Conservation (phyloP, 225 moss, liverwort and hornwort genomes). For the Bryum argenteum region DNA sequence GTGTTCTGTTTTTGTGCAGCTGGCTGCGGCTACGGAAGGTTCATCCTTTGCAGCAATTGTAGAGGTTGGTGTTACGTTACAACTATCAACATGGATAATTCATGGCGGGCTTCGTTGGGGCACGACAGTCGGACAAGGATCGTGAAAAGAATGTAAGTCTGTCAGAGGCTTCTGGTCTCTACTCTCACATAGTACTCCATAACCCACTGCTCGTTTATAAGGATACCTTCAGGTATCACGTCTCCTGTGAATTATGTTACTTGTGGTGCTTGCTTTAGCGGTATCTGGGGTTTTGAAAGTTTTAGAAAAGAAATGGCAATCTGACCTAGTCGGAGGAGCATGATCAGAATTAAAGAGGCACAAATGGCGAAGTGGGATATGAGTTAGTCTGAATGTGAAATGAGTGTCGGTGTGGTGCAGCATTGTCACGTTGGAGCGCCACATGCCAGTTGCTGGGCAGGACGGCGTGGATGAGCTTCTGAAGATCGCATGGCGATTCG, state of each 20-base stretch:
- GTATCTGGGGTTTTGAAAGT: neutral
- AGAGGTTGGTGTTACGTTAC: no score
- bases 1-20: no score
- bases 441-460: constrained; percentile 58
- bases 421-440: constrained; percentile 63
- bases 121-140: constrained; percentile 50
- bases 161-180: neutral
- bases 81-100: no score
- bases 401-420: constrained; percentile 32
- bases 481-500: constrained; percentile 65
- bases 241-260: neutral
- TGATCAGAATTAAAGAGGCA: neutral
- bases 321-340: constrained; percentile 2
- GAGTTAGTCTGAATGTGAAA: no score
- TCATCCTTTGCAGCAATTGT: no score
- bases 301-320: neutral
- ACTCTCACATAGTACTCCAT: neutral
- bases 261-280: neutral
- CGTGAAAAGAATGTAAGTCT: constrained; percentile 55
- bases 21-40: no score
- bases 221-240: neutral
- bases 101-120: constrained; percentile 27
- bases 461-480: constrained; percentile 58
- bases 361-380: no score
- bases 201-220: neutral